Evolutionary conservation across 176 grass and related monocot species (phyloP).

Genomic region (Elymus sibiricus): DNA sequence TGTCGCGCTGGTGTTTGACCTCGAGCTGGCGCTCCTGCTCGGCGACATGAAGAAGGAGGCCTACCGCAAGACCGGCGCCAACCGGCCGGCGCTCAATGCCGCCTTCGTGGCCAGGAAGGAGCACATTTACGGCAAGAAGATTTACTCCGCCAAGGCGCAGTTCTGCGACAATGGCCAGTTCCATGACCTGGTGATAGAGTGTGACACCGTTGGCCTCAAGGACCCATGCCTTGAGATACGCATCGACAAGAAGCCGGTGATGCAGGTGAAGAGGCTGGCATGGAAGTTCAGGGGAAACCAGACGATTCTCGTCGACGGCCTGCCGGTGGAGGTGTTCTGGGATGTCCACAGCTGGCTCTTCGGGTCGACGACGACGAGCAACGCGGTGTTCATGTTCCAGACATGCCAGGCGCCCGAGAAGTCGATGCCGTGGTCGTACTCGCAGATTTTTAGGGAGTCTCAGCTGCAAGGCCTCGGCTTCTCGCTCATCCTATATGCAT

Average conservation of each 20-base stretch:
- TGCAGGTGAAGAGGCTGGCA: slow-evolving; percentile 55
- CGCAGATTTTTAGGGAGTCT: slow-evolving; percentile 54
- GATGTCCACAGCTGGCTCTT: slow-evolving; percentile 76
- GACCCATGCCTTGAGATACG: slow-evolving; percentile 69
- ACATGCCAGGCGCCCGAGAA: slow-evolving; percentile 61
- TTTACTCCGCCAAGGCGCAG: slow-evolving; percentile 59
- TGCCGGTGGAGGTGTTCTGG: slow-evolving; percentile 73
- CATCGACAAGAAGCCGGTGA: slow-evolving; percentile 63
- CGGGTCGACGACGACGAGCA: slow-evolving; percentile 31
- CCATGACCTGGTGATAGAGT: slow-evolving; percentile 57
- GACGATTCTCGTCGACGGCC: slow-evolving; percentile 69
- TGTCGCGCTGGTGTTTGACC: slow-evolving; percentile 54
- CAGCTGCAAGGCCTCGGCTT: slow-evolving; percentile 53
- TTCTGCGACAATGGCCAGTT: slow-evolving; percentile 61
- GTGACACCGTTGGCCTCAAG: slow-evolving; percentile 39
- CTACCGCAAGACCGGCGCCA: slow-evolving; percentile 48
- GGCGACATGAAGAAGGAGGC: slow-evolving; percentile 65
- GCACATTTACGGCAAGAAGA: slow-evolving; percentile 66
- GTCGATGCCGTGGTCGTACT: slow-evolving; percentile 46
- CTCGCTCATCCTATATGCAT: slow-evolving; percentile 61
- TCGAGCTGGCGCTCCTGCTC: slow-evolving; percentile 64
- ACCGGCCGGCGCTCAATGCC: slow-evolving; percentile 37
- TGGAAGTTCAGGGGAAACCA: slow-evolving; percentile 79
- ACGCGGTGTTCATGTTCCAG: slow-evolving; percentile 69
- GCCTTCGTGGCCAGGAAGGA: slow-evolving; percentile 57